Evolutionary conservation across 2,329 filamentous ascomycete genomes (phyloP).

Genomic region (Pleomassaria siparia): DNA sequence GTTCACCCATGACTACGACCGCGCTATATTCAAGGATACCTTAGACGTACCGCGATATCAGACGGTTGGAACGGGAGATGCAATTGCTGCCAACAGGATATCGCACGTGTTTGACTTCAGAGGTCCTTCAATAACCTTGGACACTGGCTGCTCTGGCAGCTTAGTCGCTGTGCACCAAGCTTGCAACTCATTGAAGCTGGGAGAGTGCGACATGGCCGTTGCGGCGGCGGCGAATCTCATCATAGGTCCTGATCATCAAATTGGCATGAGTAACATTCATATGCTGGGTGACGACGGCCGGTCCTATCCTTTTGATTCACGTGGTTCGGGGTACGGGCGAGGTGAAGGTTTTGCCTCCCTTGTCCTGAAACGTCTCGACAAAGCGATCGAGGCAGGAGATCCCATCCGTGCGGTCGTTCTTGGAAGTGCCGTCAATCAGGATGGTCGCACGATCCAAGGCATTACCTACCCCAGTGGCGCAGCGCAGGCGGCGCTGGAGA

Average conservation of each 20-base stretch:
- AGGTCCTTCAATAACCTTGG: slow-evolving; percentile 4
- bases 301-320: slow-evolving; percentile 16
- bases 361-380: slow-evolving; percentile 56
- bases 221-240: background rate
- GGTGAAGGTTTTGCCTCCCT: slow-evolving; percentile 61
- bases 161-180: slow-evolving; percentile 8
- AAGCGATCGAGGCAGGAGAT: slow-evolving; percentile 59
- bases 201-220: slow-evolving; percentile 1
- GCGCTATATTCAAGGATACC: background rate
- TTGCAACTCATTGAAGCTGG: background rate
- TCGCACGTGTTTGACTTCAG: slow-evolving; percentile 3
- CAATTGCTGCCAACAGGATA: slow-evolving; percentile 3
- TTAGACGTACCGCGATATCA: background rate
- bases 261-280: background rate
- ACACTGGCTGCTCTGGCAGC: slow-evolving; percentile 6
- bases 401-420: slow-evolving; percentile 46
- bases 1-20: slow-evolving; percentile 1
- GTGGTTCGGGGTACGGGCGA: slow-evolving; percentile 62
- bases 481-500: background rate
- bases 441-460: slow-evolving; percentile 56
- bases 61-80: background rate
- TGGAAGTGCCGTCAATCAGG: slow-evolving; percentile 43
- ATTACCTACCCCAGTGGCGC: slow-evolving; percentile 52
- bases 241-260: background rate
- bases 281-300: background rate